Evolutionary conservation across 768 basidiomycete species (phyloP).

Genomic region (Porphyrellus cyaneotinctus): DNA sequence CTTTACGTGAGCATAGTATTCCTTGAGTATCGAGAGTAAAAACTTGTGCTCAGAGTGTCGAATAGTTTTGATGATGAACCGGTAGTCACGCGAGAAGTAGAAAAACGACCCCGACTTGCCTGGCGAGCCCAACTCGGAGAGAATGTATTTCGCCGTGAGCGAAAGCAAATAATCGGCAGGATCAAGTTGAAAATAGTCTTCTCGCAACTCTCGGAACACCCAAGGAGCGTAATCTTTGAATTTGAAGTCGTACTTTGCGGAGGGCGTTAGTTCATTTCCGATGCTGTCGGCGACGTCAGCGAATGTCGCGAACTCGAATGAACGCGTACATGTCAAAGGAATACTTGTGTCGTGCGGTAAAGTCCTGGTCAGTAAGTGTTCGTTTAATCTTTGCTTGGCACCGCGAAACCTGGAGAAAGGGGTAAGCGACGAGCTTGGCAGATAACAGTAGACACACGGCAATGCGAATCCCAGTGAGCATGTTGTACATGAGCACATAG

Average conservation of each 20-base stretch:
- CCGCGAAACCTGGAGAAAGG: slow-evolving; percentile 70
- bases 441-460: slow-evolving; percentile 52
- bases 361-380: slow-evolving; percentile 81
- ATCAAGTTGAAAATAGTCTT: slow-evolving; percentile 92
- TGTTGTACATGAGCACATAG: slow-evolving; percentile 99
- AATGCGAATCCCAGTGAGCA: slow-evolving; percentile 97
- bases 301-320: background rate
- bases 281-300: slow-evolving; percentile 46
- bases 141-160: slow-evolving; percentile 94
- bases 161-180: slow-evolving; percentile 97
- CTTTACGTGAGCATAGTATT: slow-evolving; percentile 83
- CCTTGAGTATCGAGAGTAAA: slow-evolving; percentile 74
- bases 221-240: slow-evolving; percentile 99
- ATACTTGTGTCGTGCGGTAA: slow-evolving; percentile 84
- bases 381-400: slow-evolving; percentile 95
- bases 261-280: slow-evolving; percentile 97
- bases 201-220: slow-evolving; percentile 94
- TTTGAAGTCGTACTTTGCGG: slow-evolving; percentile 98
- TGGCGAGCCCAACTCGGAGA: slow-evolving; percentile 95
- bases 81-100: slow-evolving; percentile 97
- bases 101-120: slow-evolving; percentile 99
- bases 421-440: slow-evolving; percentile 3
- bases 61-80: slow-evolving; percentile 99
- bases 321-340: slow-evolving; percentile 88
- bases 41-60: slow-evolving; percentile 93